Percentiles rank a stretch among this genome's conserved stretches.
phyloP scores from a whole-genome alignment of 2,329 filamentous ascomycete genomes.

The Domatiomyces catenatus region DNA sequence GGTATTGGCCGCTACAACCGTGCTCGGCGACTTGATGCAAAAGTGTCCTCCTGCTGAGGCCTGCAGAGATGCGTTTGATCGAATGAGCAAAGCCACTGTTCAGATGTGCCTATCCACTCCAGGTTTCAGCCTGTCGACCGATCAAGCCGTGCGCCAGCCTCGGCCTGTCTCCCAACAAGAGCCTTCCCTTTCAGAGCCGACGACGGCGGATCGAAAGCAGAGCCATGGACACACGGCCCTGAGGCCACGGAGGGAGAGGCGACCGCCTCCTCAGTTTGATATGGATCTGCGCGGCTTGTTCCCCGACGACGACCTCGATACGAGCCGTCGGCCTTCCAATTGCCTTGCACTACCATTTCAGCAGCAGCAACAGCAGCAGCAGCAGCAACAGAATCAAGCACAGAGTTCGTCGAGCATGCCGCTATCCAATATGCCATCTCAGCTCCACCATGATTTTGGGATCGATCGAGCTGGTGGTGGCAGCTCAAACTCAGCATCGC shows the following conservation, averaged over 20 bases:
- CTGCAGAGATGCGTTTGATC: slow-evolving; percentile 83
- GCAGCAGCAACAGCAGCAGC: slow-evolving; percentile 2
- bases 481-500: not conserved
- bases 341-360: slow-evolving; percentile 8
- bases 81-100: slow-evolving; percentile 88
- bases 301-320: slow-evolving; percentile 30
- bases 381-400: slow-evolving; percentile 3
- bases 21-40: slow-evolving; percentile 78
- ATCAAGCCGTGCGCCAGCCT: slow-evolving; percentile 4
- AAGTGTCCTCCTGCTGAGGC: slow-evolving; percentile 92
- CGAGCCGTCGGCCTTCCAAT: slow-evolving; percentile 8
- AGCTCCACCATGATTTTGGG: slow-evolving; percentile 7
- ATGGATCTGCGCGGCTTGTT: slow-evolving; percentile 41
- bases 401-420: slow-evolving; percentile 3
- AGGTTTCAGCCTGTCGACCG: slow-evolving; percentile 46
- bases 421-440: slow-evolving; percentile 9
- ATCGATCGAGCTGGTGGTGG: not conserved
- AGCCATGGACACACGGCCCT: not conserved
- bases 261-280: slow-evolving; percentile 42
- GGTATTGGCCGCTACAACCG: slow-evolving; percentile 79
- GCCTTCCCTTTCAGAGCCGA: slow-evolving; percentile 19
- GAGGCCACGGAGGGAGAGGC: slow-evolving; percentile 9
- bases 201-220: slow-evolving; percentile 11
- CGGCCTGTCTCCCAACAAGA: slow-evolving; percentile 20
- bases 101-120: slow-evolving; percentile 85